Conservation (phyloP, 192 early-diverging fungal genomes). For the Polychytrium aggregatum region DNA sequence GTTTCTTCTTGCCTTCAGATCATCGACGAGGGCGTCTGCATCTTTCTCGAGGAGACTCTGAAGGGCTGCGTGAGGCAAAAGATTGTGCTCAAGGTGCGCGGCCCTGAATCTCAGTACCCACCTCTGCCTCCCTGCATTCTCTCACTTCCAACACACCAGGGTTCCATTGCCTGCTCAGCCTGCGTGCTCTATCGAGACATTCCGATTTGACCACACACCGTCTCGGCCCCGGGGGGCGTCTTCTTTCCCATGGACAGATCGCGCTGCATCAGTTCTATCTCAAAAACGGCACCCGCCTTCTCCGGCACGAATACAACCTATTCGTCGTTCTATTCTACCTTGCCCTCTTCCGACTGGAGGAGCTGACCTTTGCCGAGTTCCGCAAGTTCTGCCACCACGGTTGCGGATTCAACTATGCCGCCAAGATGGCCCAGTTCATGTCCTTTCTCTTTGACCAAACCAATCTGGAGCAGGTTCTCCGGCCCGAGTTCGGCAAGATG, state of each 20-base stretch:
- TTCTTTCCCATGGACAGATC: slow-evolving; percentile 6
- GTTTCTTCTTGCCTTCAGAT: slow-evolving; percentile 8
- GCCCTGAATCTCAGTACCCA: no score
- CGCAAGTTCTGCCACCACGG: no score
- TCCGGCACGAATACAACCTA: slow-evolving; percentile 28
- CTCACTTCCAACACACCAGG: no score
- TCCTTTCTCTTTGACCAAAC: slow-evolving; percentile 32
- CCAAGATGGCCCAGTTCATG: slow-evolving; percentile 25
- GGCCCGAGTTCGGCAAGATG: slow-evolving; percentile 19
- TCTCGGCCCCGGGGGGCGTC: not conserved
- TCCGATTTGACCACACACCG: not conserved
- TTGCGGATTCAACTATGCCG: slow-evolving; percentile 17
- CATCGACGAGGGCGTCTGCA: slow-evolving; percentile 8
- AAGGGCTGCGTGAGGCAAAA: slow-evolving; percentile 28
- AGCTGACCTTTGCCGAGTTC: slow-evolving; percentile 22
- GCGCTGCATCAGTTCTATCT: slow-evolving; percentile 23
- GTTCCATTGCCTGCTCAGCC: slow-evolving; percentile 1
- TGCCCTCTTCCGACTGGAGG: slow-evolving; percentile 26
- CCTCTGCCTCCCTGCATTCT: no score
- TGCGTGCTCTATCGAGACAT: not conserved
- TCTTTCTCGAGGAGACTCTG: slow-evolving; percentile 28
- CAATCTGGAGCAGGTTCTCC: slow-evolving; percentile 16
- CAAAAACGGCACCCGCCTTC: slow-evolving; percentile 18
- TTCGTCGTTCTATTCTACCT: slow-evolving; percentile 32
- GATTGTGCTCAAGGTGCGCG: slow-evolving; percentile 27